Evolutionary conservation across 108 stramenopile species (phyloP), one percentile per base, ranked within the genome.

Genomic region (Cyclostephanos tholiformis): DNA sequence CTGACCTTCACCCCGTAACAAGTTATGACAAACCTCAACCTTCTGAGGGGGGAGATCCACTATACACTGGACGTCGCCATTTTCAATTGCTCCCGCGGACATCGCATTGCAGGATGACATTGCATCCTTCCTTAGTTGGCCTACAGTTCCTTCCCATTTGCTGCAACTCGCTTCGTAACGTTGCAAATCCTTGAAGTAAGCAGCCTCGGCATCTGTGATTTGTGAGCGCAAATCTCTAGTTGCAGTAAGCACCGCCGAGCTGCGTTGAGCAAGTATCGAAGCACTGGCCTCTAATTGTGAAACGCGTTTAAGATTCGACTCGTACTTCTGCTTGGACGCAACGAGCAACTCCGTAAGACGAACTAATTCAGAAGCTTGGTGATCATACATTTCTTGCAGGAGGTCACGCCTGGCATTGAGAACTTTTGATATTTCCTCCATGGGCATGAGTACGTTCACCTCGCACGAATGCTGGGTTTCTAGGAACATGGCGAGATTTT

Each of bases 181-280:
- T 55, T 78, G 50, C 14, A 92, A 56, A 41, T 90, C 85, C 55
- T 83, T 84, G 62, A 94, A 91, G 60, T 88, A 91, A 17, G 83
- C 79, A 39, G 58, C 79, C 72, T 94, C 92, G 17, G 88, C 88
- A 61, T 91, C 79, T 25, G 87, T 90, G 41, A 94, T 77, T 20
- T 86, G 87, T 12, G 92, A 90, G 22, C 74, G 66, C 50, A 91
- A 72, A 39, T 90, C 88, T 49, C 85, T 76, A 46, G 78, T 70
- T 11, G 90, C 86, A 23, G 88, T 78, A 4, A 90, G 63, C 4
- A 86, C 67, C 32, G 87, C 85, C 14, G 86, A 77, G 66, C 88
- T 87, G 12, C 90, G 90, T 57, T 88, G 49, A 13, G 80, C 72
- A 65, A 94, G 76, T 32, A 59, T 65, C 5, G 65, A 62, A 13